Evolutionary conservation across 2,329 filamentous ascomycete genomes (phyloP), one percentile per base, ranked within the genome.

Genomic region (Aureobasidium melanogenum): DNA sequence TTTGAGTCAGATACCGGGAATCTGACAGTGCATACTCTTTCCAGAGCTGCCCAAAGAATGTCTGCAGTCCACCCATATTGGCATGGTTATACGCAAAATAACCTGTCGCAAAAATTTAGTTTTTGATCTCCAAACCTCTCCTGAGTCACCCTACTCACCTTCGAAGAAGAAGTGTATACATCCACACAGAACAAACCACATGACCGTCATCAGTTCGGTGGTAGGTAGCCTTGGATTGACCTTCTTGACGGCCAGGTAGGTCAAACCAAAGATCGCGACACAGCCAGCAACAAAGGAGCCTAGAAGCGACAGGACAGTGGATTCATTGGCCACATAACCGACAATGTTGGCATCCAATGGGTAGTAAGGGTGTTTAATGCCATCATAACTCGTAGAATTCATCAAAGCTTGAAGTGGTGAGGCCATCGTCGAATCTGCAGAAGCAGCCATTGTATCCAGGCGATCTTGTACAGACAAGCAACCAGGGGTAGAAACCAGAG

Each of bases 21-120:
- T 96, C 91, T 2, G 89, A 92, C 36, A 92, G 80, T 3, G 89
- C 82, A 72, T 96, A 96, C 74, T 96, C 91, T 71, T 96, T 96
- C 91, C 91, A 96, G 47, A 96, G 79, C 76, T 96, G 90, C 2
- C 87, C 89, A 61, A 92, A 87, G 8, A 94, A 75, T 60, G 86
- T 85, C 71, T 91, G 87, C 63, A 84, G 84, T 12, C 82, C 77
- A 0, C 85, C 84, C 71, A 96, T 80, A 26, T 76, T 77, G 24
- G 77, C 74, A 71, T 89, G 87, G 71, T 92, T 84, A 65, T 83
- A 73, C 64, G 91, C 80, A 71, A 91, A 95, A 73, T 95, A 96
- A 39, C 87, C 84, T 86, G 46, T 34, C 32, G 6, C 6, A 32
- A 38, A 34, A 32, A 17, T 15, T 10, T 24, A 43, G 19, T 26